Base-by-base conservation (phyloP, 768 basidiomycete genomes). In the Pleurotus cornucopiae region DNA sequence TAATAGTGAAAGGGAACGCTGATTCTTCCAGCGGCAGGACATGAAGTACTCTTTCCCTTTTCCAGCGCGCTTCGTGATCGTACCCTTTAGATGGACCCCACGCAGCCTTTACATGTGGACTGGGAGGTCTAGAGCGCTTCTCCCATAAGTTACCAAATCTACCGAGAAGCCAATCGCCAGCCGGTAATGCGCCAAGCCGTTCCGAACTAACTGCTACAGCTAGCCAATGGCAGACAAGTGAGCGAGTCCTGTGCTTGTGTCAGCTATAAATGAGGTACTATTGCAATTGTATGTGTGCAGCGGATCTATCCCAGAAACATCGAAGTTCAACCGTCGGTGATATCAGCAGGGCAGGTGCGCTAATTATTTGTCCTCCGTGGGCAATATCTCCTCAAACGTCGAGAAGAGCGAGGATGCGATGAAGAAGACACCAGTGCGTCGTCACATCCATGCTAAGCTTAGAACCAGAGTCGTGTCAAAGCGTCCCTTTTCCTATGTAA, bases 261-360 rank as follows among this genome's bases (percentile, higher is more conserved):
- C 30, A 30, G 30, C 30, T 30, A 7, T 30, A 30, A 30, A 30
- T 30, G 30, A 34, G 30, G 30, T 34, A 34, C 30, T 34, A 11
- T 11, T 34, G 30, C 30, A 34, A 34, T 34, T 34, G 30, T 9
- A 34, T 7, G 2, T 34, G 30, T 34, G 30, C 30, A 14, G 46
- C 46, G 46, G 46, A 47, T 47, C 46, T 47, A 47, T 25, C 23
- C 46, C 46, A 47, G 46, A 47, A 47, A 47, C 46, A 47, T 20
- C 16, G 13, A 16, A 44, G 41, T 44, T 34, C 30, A 34, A 34
- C 30, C 30, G 30, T 34, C 30, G 30, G 30, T 34, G 30, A 34
- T 34, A 34, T 34, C 30, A 34, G 30, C 30, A 11, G 30, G 9
- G 30, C 30, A 34, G 30, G 2, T 34, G 30, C 30, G 30, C 30